phyloP scores from a whole-genome alignment of 495 filamentous ascomycete genomes.

The Lasiosphaeriaceae sp. region DNA sequence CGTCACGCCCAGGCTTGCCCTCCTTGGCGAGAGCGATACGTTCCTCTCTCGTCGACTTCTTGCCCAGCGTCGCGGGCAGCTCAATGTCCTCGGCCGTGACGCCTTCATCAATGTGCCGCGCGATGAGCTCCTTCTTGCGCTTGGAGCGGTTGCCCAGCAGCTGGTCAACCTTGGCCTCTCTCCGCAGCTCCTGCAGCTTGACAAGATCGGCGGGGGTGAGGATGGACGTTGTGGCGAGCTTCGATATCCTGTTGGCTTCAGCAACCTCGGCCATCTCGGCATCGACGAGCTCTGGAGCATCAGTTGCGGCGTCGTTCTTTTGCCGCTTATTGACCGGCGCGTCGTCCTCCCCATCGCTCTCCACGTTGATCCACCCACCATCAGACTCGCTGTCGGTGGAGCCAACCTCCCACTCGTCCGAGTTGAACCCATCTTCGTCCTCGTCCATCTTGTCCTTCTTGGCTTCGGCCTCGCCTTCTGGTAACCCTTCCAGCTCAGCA shows the following conservation, averaged over 20 bases:
- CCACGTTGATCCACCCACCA: slow-evolving; percentile 89
- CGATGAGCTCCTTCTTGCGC: slow-evolving; percentile 46
- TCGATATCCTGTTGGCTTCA: slow-evolving; percentile 39
- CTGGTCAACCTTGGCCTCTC: slow-evolving; percentile 66
- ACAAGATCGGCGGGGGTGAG: slow-evolving; percentile 88
- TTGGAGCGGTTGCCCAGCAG: slow-evolving; percentile 41
- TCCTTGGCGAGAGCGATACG: slow-evolving; percentile 73
- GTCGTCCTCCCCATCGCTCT: slow-evolving; percentile 71
- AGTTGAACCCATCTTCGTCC: slow-evolving; percentile 65
- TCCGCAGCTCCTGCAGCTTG: slow-evolving; percentile 83
- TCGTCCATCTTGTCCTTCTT: slow-evolving; percentile 34
- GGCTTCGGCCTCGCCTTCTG: slow-evolving; percentile 31
- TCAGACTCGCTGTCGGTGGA: slow-evolving; percentile 68
- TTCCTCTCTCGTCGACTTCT: slow-evolving; percentile 71
- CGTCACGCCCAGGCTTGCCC: slow-evolving; percentile 64
- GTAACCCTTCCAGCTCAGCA: slow-evolving; percentile 57
- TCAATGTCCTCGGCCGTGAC: slow-evolving; percentile 86
- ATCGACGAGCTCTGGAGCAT: slow-evolving; percentile 25
- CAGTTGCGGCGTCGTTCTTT: slow-evolving; percentile 24
- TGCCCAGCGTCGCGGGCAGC: slow-evolving; percentile 62
- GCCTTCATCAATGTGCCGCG: slow-evolving; percentile 72
- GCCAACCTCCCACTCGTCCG: slow-evolving; percentile 81
- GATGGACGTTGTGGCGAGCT: slow-evolving; percentile 78
- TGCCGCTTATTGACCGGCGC: slow-evolving; percentile 60
- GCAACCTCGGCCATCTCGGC: slow-evolving; percentile 34